Base-by-base conservation (phyloP, 2,329 filamentous ascomycete species). In the Trichoderma sp. region DNA sequence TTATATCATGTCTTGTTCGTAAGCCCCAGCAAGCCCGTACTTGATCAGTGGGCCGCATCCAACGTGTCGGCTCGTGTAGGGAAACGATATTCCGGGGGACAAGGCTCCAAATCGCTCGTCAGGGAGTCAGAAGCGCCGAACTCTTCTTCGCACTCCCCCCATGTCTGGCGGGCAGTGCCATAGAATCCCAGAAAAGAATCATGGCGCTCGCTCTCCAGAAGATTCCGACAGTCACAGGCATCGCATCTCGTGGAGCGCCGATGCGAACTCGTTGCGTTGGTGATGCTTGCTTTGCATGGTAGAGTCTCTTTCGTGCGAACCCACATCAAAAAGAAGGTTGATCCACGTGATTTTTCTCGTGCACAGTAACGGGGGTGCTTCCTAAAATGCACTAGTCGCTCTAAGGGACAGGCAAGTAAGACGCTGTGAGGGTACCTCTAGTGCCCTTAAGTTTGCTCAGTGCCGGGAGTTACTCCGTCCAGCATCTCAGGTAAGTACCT, bases 221-320 rank as follows among this genome's bases (percentile, higher is more conserved):
- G 28, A 30, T 32, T 66, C 36, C 26, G 61, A 71, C 60, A 24
- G 51, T 28, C 61, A 66, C 61, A 51, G 61, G 36, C 69, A 53
- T 47, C 28, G 47, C 61, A 66, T 71, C 61, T 56, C 32, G 51
- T 65, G 34, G 36, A 58, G 69, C 62, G 62, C 58, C 69, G 69
- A 66, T 66, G 69, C 47, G 62, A 51, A 51, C 36, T 70, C 56
- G 57, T 70, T 57, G 39, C 28, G 64, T 56, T 56, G 43, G 61
- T 68, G 70, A 57, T 72, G 70, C 61, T 63, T 63, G 63, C 70
- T 72, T 69, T 47, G 60, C 70, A 58, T 53, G 57, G 70, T 53
- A 72, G 65, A 69, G 39, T 30, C 39, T 32, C 61, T 43, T 60
- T 58, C 53, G 69, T 65, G 60, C 39, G 61, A 57, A 47, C 26